These are phyloP conservation scores for Rhizopus microsporus DNA, from an alignment of 371 early-diverging fungal genomes.

Conservation along the genomic window DNA sequence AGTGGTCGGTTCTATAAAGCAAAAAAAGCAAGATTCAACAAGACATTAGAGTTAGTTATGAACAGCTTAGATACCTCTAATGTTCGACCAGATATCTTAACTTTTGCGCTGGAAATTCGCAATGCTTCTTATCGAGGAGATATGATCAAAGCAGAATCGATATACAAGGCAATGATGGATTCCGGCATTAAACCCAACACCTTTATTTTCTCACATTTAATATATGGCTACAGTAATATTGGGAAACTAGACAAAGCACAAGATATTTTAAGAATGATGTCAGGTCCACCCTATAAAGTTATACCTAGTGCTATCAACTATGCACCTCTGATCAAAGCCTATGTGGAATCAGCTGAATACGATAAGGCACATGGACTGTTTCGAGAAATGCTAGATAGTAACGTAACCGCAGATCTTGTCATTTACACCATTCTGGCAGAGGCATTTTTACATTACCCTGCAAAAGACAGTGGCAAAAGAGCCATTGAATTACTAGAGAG, in stretches of 20 bases:
- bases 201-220: conserved; percentile 42
- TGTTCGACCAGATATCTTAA: conserved; percentile 29
- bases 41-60: conserved; percentile 13
- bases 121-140: conserved; percentile 33
- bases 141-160: conserved; percentile 35
- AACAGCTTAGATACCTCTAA: conserved; percentile 16
- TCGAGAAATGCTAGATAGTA: conserved; percentile 38
- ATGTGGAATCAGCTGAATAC: conserved; percentile 35
- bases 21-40: neutral
- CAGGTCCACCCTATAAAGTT: conserved; percentile 19
- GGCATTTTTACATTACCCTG: conserved; percentile 31
- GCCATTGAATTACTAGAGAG: conserved; percentile 32
- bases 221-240: conserved; percentile 30
- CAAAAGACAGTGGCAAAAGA: conserved; percentile 16
- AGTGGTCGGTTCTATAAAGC: conserved; percentile 26
- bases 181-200: conserved; percentile 35
- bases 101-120: conserved; percentile 38
- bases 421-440: conserved; percentile 43
- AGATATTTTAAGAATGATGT: conserved; percentile 25
- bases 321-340: conserved; percentile 38
- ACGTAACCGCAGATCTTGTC: conserved; percentile 29
- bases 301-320: conserved; percentile 32
- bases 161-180: conserved; percentile 32
- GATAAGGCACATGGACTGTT: conserved; percentile 35
- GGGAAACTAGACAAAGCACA: conserved; percentile 37